phyloP scores from a whole-genome alignment of 1,139 yeast genomes.

The Insectozyma bohioensis region DNA sequence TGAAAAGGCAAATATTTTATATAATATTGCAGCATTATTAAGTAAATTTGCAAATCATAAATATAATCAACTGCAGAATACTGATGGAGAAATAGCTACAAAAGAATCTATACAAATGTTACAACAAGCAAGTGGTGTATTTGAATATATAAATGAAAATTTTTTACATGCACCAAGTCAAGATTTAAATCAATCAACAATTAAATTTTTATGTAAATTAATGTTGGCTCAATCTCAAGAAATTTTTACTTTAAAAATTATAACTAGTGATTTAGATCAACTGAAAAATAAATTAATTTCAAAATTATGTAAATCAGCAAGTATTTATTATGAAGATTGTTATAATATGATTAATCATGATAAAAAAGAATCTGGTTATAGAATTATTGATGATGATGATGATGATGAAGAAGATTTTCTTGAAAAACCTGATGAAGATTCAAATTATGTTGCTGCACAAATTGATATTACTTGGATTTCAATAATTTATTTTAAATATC shows the following conservation, averaged over 20 bases:
- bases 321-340: conserved; percentile 56
- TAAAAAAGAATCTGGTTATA: conserved; percentile 7
- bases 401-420: conserved; percentile 17
- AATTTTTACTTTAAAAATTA: conserved; percentile 64
- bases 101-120: conserved; percentile 62
- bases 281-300: conserved; percentile 67
- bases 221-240: conserved; percentile 91
- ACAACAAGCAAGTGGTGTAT: conserved; percentile 81
- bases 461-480: conserved; percentile 49
- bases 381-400: conserved; percentile 18
- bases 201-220: conserved; percentile 60
- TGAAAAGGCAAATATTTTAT: conserved; percentile 84
- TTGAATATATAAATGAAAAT: conserved; percentile 69
- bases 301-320: conserved; percentile 66
- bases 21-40: conserved; percentile 52
- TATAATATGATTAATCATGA: conserved; percentile 16
- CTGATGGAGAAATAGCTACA: conserved; percentile 35
- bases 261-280: conserved; percentile 48
- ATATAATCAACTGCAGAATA: conserved; percentile 36
- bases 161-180: conserved; percentile 88
- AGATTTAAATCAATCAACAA: conserved; percentile 72
- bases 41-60: conserved; percentile 53
- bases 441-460: conserved; percentile 40
- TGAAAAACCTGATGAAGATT: conserved; percentile 18
- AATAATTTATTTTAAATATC: conserved; percentile 46